Conservation (phyloP, 148 eudicot genomes). For the Heliamphora exappendiculata region DNA sequence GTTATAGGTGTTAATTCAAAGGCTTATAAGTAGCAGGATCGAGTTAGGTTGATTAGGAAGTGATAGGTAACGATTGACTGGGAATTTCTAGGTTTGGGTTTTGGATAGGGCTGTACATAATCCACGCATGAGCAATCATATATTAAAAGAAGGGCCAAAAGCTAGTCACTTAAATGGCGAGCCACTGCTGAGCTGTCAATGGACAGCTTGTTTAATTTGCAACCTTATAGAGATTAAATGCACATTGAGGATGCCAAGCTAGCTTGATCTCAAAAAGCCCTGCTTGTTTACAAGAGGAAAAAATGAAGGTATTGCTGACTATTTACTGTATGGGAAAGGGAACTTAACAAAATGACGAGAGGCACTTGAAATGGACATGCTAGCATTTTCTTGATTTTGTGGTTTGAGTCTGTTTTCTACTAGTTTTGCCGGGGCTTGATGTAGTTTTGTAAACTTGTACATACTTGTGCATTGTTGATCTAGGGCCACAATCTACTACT, state of each 20-base stretch:
- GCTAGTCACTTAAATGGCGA: background rate
- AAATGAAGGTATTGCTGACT: too few species aligned
- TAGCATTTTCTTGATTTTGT: too few species aligned
- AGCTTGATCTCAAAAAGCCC: background rate
- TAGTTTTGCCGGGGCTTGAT: too few species aligned
- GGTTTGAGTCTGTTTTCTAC: too few species aligned
- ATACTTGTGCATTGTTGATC: too few species aligned
- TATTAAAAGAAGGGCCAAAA: background rate
- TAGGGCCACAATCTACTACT: too few species aligned
- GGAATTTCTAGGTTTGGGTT: background rate
- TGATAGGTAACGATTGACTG: background rate
- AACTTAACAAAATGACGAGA: too few species aligned
- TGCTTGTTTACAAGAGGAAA: too few species aligned
- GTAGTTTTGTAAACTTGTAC: too few species aligned
- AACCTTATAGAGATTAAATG: background rate
- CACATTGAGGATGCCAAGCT: background rate
- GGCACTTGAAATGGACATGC: too few species aligned
- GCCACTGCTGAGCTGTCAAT: too few species aligned
- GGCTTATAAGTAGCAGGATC: background rate
- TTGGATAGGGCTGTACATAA: background rate
- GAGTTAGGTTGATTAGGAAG: background rate
- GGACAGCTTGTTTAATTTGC: background rate
- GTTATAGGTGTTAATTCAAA: background rate
- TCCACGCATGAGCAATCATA: background rate
- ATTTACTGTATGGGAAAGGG: too few species aligned